Conservation (phyloP, 192 early-diverging fungal genomes). For the Diversispora epigaea region DNA sequence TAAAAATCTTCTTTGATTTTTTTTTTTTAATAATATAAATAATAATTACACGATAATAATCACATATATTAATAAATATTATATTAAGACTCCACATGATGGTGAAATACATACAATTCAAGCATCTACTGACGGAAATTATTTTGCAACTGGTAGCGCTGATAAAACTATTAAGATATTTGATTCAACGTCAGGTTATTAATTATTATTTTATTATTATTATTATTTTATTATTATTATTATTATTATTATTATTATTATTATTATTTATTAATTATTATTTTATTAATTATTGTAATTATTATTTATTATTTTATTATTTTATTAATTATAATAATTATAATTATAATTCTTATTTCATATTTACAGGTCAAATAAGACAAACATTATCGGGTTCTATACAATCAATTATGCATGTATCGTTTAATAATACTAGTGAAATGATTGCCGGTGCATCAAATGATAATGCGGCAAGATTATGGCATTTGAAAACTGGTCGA, state of each 20-base stretch:
- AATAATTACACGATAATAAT: neutral
- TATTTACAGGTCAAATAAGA: constrained; percentile 4
- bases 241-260: no score
- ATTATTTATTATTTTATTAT: neutral
- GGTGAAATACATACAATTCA: constrained; percentile 82
- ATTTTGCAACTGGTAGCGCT: constrained; percentile 78
- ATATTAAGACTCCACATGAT: constrained; percentile 61
- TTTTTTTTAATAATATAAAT: neutral
- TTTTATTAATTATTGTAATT: no score
- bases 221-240: no score
- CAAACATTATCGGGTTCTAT: constrained; percentile 75
- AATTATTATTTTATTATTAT: neutral
- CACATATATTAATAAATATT: neutral
- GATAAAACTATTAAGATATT: constrained; percentile 80
- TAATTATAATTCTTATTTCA: neutral
- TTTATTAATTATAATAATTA: neutral
- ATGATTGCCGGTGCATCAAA: constrained; percentile 79
- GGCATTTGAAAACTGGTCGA: constrained; percentile 76
- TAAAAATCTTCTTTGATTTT: neutral
- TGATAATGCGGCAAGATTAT: constrained; percentile 87
- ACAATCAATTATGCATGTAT: constrained; percentile 81
- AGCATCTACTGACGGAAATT: constrained; percentile 62
- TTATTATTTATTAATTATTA: no score
- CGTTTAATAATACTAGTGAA: constrained; percentile 70
- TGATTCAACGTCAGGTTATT: constrained; percentile 70